phyloP scores from a whole-genome alignment of 2,329 filamentous ascomycete species.

The Epichloe uncinata region DNA sequence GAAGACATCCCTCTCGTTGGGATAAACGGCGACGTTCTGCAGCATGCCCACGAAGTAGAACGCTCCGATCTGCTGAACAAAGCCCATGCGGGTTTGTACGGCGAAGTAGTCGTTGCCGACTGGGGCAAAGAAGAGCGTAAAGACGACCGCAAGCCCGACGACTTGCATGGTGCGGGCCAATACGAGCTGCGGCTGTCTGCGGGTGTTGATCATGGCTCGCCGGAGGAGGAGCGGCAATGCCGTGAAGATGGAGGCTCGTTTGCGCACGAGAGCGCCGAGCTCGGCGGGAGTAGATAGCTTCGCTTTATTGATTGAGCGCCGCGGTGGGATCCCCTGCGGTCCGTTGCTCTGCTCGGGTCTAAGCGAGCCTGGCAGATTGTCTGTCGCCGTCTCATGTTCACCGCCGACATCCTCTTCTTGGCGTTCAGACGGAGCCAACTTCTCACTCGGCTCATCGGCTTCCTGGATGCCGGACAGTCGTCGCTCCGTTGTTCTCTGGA shows the following conservation, averaged over 20 bases:
- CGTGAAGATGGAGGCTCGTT: slow-evolving; percentile 44
- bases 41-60: slow-evolving; percentile 69
- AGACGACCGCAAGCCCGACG: slow-evolving; percentile 46
- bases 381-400: background rate
- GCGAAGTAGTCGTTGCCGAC: slow-evolving; percentile 54
- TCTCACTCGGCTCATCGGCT: slow-evolving; percentile 13
- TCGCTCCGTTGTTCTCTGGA: slow-evolving; percentile 3
- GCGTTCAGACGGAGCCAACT: background rate
- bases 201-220: slow-evolving; percentile 55
- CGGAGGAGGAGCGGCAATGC: slow-evolving; percentile 56
- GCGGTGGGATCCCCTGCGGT: slow-evolving; percentile 15
- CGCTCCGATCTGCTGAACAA: slow-evolving; percentile 57
- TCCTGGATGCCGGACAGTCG: slow-evolving; percentile 18
- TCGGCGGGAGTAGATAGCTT: slow-evolving; percentile 54
- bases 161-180: slow-evolving; percentile 56
- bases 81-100: slow-evolving; percentile 61
- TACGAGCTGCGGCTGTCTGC: slow-evolving; percentile 50
- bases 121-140: slow-evolving; percentile 59
- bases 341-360: background rate
- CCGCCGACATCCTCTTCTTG: background rate
- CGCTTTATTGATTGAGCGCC: slow-evolving; percentile 28
- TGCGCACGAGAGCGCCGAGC: slow-evolving; percentile 53
- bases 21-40: slow-evolving; percentile 65
- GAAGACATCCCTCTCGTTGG: slow-evolving; percentile 59
- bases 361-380: no score